A percentile compares a stretch with the other conserved stretches of the same genome.
Evolutionary conservation across 139 green algal genomes (phyloP).

Genomic region (Desmodesmus armatus): DNA sequence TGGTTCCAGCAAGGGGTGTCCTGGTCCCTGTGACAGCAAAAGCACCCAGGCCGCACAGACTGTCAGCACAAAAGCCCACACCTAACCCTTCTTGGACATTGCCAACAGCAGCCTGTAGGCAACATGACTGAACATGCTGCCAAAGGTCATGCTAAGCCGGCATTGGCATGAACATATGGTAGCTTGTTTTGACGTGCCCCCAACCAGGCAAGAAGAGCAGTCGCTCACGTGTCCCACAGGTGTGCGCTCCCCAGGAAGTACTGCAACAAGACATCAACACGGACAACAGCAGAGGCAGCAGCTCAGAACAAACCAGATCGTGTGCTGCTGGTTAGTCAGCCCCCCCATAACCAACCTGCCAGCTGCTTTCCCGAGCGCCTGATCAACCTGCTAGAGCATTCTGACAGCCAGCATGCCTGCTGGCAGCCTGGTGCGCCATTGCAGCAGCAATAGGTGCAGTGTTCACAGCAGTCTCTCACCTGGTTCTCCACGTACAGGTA

Average conservation of each 20-base stretch:
- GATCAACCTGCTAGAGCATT: too few relatives aligned
- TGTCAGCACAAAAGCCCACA: background rate
- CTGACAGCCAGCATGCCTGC: too few relatives aligned
- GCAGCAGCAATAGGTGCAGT: too few relatives aligned
- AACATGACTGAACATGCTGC: background rate
- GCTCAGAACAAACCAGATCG: too few relatives aligned
- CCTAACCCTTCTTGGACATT: background rate
- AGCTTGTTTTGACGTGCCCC: background rate
- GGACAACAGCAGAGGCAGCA: too few relatives aligned
- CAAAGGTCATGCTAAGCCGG: too few relatives aligned
- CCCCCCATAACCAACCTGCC: too few relatives aligned
- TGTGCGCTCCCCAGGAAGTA: slow-evolving; percentile 77
- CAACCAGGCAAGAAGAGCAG: background rate
- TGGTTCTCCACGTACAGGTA: slow-evolving; percentile 83
- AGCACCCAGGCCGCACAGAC: background rate
- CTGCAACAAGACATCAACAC: too few relatives aligned
- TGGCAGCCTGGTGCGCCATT: too few relatives aligned
- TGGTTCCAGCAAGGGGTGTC: slow-evolving; percentile 44
- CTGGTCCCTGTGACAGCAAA: slow-evolving; percentile 7
- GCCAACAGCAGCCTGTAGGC: background rate
- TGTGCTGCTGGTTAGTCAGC: too few relatives aligned
- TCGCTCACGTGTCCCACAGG: slow-evolving; percentile 52
- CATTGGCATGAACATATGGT: background rate
- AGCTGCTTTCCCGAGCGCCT: too few relatives aligned
- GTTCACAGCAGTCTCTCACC: too few relatives aligned